These are phyloP conservation scores for Trichoderma aggressivum DNA, from an alignment of 2,329 filamentous ascomycete species.

Conservation along the genomic window DNA sequence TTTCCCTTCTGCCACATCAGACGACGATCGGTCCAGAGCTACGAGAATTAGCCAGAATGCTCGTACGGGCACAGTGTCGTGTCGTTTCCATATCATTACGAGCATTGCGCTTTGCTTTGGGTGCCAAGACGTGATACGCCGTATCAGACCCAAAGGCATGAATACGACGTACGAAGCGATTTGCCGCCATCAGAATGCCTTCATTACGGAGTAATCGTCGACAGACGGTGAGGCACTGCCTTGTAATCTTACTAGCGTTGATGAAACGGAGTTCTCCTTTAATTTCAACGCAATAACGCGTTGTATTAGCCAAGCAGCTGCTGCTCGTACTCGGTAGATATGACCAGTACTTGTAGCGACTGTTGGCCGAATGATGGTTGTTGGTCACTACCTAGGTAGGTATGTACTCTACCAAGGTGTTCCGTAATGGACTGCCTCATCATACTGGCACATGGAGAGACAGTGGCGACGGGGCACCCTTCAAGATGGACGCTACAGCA, in stretches of 20 bases:
- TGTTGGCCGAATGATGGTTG: not conserved
- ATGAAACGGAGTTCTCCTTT: not conserved
- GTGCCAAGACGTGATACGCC: not conserved
- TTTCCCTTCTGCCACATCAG: not conserved
- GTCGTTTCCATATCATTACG: not conserved
- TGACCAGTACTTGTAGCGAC: not conserved
- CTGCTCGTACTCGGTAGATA: not conserved
- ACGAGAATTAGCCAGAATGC: not conserved
- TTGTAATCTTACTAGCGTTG: not conserved
- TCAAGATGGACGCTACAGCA: not conserved
- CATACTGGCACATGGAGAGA: not conserved
- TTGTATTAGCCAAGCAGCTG: not conserved
- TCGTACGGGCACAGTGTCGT: not conserved
- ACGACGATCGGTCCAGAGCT: slow-evolving; percentile 4
- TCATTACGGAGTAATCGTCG: not conserved
- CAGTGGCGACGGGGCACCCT: not conserved
- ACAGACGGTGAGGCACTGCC: not conserved
- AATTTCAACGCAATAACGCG: not conserved
- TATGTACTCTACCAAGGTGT: not conserved
- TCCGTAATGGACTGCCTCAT: not conserved
- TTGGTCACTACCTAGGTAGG: not conserved
- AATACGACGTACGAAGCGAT: not conserved
- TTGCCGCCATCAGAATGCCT: not conserved
- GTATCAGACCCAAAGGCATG: not conserved
- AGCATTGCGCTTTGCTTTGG: not conserved